phyloP scores from a whole-genome alignment of 2,329 filamentous ascomycete genomes.

The Neopestalotiopsis sp. region DNA sequence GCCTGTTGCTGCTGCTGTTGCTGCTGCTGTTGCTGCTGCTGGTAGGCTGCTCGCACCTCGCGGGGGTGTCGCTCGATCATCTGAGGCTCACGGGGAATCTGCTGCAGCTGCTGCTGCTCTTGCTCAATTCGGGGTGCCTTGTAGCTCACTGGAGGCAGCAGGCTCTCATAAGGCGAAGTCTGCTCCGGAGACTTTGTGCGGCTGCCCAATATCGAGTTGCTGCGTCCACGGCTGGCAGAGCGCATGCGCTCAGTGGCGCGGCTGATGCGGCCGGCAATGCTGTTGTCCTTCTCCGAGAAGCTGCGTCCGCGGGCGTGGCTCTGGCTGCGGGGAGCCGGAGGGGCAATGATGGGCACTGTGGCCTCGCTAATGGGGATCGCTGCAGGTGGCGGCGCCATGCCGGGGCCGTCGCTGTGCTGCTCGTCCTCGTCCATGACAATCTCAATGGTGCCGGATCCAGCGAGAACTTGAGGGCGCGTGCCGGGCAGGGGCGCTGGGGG shows the following conservation, averaged over 20 bases:
- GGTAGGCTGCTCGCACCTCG: conserved; percentile 43
- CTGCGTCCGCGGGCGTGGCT: conserved; percentile 64
- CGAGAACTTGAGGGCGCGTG: conserved; percentile 44
- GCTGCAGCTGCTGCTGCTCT: background rate
- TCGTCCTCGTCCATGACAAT: conserved; percentile 70
- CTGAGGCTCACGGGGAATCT: conserved; percentile 15
- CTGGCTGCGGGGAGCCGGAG: conserved; percentile 46
- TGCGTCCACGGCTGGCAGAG: conserved; percentile 62
- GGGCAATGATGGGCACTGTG: conserved; percentile 50
- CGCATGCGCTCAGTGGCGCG: conserved; percentile 66
- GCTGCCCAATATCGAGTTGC: conserved; percentile 43
- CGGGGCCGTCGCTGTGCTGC: conserved; percentile 26
- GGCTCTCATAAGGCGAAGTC: conserved; percentile 45
- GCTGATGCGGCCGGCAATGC: conserved; percentile 58
- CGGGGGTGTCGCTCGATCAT: conserved; percentile 39
- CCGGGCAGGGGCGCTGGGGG: conserved; percentile 63
- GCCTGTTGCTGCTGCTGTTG: conserved; percentile 41
- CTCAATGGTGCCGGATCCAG: conserved; percentile 64
- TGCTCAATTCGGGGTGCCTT: conserved; percentile 26
- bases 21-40: conserved; percentile 35
- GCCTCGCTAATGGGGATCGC: conserved; percentile 46
- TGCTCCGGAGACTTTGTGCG: conserved; percentile 46
- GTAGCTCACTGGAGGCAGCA: conserved; percentile 36
- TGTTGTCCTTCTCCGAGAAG: conserved; percentile 53
- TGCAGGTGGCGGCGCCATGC: conserved; percentile 25